Evolutionary conservation across 768 basidiomycete species (phyloP).

Genomic region (Suillus americanus): DNA sequence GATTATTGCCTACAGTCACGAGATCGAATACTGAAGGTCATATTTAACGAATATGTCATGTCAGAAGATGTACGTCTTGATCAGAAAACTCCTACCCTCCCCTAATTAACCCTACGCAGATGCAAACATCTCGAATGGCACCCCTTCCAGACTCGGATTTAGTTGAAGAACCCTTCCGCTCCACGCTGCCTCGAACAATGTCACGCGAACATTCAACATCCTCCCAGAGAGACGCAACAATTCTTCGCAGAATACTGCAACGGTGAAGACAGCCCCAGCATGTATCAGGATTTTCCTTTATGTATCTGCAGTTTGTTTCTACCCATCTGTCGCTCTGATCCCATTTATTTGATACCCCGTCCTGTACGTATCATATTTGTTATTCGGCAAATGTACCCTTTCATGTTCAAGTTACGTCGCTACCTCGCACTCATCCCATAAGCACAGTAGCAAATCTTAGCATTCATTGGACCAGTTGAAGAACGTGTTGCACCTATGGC

Average conservation of each 20-base stretch:
- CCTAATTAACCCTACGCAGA: constrained; percentile 36
- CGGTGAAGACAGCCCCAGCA: constrained; percentile 27
- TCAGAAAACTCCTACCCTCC: background rate
- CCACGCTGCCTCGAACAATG: constrained; percentile 30
- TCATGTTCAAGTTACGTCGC: background rate
- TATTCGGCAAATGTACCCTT: constrained; percentile 4
- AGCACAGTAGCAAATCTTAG: background rate
- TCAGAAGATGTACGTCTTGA: constrained; percentile 54
- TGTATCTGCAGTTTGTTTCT: constrained; percentile 30
- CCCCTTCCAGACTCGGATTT: constrained; percentile 44
- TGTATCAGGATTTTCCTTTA: constrained; percentile 22
- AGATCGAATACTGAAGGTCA: constrained; percentile 49
- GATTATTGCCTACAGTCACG: constrained; percentile 68
- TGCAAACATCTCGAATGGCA: constrained; percentile 65
- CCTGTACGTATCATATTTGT: constrained; percentile 31
- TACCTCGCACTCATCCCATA: background rate
- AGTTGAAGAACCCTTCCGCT: constrained; percentile 41
- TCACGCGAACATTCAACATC: constrained; percentile 32
- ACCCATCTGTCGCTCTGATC: constrained; percentile 18
- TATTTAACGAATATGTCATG: constrained; percentile 64
- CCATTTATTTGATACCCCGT: constrained; percentile 34
- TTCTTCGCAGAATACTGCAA: constrained; percentile 53
- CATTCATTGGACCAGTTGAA: background rate
- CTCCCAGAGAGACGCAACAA: constrained; percentile 40
- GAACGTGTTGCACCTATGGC: background rate